phyloP scores from a whole-genome alignment of 2,329 filamentous ascomycete species.

The Magnaporthiopsis incrustans region DNA sequence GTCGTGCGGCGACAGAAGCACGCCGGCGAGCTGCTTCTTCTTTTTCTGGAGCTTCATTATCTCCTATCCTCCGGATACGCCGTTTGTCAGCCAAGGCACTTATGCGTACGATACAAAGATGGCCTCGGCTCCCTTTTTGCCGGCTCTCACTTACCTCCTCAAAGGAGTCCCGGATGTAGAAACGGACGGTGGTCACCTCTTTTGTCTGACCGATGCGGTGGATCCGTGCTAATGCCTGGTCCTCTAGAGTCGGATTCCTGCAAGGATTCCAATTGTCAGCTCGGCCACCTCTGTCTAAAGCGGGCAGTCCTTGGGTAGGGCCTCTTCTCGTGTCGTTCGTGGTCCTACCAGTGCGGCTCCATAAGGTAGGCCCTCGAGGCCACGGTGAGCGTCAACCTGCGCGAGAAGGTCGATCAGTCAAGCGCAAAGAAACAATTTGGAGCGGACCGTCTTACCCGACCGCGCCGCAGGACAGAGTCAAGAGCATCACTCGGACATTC shows the following conservation, averaged over 20 bases:
- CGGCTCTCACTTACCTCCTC: constrained; percentile 16
- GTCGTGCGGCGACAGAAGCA: constrained; percentile 11
- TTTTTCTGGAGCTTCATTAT: constrained; percentile 12
- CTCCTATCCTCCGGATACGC: constrained; percentile 4
- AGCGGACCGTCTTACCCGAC: constrained; percentile 30
- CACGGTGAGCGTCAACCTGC: constrained; percentile 36
- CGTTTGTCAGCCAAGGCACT: background rate
- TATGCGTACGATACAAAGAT: background rate
- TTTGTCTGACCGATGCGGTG: constrained; percentile 20
- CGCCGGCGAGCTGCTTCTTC: constrained; percentile 13
- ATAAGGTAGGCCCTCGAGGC: constrained; percentile 40
- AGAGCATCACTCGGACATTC: constrained; percentile 31
- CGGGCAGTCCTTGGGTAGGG: too few species aligned
- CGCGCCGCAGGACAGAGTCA: constrained; percentile 44
- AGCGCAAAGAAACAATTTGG: background rate
- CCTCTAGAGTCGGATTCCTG: constrained; percentile 23
- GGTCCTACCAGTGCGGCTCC: constrained; percentile 37
- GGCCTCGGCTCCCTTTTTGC: too few species aligned
- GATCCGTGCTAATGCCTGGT: constrained; percentile 21
- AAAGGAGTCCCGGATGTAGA: constrained; percentile 19
- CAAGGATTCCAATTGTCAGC: background rate
- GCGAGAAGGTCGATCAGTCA: background rate
- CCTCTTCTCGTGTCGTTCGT: too few species aligned
- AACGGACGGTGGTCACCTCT: constrained; percentile 20
- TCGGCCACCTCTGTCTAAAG: background rate